Percentiles rank a stretch among this genome's conserved stretches.
These are phyloP conservation scores for Saposhnikovia divaricata DNA, from an alignment of 129 eudicot genomes.

Conservation along the genomic window DNA sequence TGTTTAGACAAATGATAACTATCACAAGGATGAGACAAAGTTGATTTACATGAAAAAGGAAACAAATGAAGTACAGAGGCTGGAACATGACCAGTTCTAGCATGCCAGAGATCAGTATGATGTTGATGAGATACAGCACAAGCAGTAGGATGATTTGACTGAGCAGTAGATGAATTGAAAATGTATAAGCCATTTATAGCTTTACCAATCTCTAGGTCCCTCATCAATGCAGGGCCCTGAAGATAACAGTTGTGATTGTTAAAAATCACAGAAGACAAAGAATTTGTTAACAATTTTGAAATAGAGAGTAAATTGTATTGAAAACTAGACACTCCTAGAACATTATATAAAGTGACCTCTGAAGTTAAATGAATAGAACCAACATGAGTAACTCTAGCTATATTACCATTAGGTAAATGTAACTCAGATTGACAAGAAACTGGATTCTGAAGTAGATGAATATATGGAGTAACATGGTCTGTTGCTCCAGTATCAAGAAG, in stretches of 20 bases:
- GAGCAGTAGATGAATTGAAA: background rate
- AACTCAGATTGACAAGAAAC: background rate
- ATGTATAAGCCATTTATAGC: background rate
- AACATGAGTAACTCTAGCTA: background rate
- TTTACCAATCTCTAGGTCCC: background rate
- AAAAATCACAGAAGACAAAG: background rate
- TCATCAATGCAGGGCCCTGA: background rate
- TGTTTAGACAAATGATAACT: background rate
- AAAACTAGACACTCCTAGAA: background rate
- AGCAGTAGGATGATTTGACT: fast-evolving
- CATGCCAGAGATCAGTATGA: background rate
- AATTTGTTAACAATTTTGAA: background rate
- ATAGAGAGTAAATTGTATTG: background rate
- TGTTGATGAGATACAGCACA: too few relatives aligned
- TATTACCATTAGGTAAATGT: background rate
- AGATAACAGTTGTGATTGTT: background rate
- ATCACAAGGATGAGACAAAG: background rate
- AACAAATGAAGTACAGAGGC: background rate
- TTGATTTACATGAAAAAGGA: background rate
- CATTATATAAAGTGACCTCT: background rate
- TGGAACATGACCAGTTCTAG: background rate
- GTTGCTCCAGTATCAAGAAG: too few relatives aligned
- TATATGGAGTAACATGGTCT: too few relatives aligned
- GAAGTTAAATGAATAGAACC: background rate
- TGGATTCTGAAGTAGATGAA: background rate